Conservation (phyloP, 1,139 yeast genomes). For the Sugiyamaella sp. region DNA sequence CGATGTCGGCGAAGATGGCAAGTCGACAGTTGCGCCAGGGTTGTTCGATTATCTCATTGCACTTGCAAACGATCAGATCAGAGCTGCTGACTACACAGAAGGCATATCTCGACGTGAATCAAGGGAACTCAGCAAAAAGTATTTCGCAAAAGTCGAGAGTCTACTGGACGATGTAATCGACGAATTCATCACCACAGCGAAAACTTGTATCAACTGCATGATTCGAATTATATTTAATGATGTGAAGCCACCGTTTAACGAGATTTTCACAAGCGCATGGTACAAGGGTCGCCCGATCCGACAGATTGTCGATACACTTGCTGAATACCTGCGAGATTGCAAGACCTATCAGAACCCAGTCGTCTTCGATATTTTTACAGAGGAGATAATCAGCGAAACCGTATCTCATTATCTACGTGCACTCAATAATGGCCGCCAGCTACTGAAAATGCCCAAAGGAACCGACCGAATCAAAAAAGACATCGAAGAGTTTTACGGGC, state of each 20-base stretch:
- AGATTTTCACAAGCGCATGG: slow-evolving; percentile 48
- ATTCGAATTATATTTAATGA: slow-evolving; percentile 75
- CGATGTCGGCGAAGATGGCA: slow-evolving; percentile 49
- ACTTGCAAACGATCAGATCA: slow-evolving; percentile 83
- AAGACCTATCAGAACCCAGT: slow-evolving; percentile 51
- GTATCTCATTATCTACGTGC: slow-evolving; percentile 53
- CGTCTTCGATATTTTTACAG: slow-evolving; percentile 55
- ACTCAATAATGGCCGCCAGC: slow-evolving; percentile 46
- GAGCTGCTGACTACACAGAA: slow-evolving; percentile 79
- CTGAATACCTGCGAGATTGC: slow-evolving; percentile 72
- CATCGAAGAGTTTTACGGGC: slow-evolving; percentile 63
- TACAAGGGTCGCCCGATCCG: slow-evolving; percentile 53
- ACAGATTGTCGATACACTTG: slow-evolving; percentile 72
- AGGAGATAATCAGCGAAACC: slow-evolving; percentile 55
- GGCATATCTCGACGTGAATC: slow-evolving; percentile 68
- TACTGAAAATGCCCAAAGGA: slow-evolving; percentile 54
- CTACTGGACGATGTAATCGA: slow-evolving; percentile 66
- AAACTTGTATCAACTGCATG: slow-evolving; percentile 64
- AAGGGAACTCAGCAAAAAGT: slow-evolving; percentile 65
- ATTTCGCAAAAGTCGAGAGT: slow-evolving; percentile 57
- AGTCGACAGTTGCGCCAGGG: slow-evolving; percentile 71
- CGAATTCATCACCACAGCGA: slow-evolving; percentile 78
- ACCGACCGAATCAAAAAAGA: slow-evolving; percentile 67
- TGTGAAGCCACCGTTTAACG: slow-evolving; percentile 52
- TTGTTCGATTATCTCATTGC: slow-evolving; percentile 81